Evolutionary conservation across 768 basidiomycete genomes (phyloP).

Genomic region (Gautieria morchelliformis): DNA sequence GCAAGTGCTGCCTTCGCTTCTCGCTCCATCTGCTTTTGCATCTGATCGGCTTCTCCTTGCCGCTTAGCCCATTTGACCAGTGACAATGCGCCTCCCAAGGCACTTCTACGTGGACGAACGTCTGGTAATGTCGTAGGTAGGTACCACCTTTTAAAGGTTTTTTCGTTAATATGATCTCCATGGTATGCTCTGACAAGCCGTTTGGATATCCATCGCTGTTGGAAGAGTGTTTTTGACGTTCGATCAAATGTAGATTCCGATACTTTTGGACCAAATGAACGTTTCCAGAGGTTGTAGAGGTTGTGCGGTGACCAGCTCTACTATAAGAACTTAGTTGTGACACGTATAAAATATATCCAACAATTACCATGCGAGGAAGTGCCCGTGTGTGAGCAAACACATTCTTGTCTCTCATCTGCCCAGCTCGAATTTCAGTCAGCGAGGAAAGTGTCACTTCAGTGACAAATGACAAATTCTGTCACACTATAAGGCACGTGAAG

Average conservation of each 20-base stretch:
- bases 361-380: constrained; percentile 69
- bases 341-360: not conserved
- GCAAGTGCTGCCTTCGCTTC: constrained; percentile 58
- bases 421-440: no score
- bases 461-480: no score
- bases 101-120: constrained; percentile 53
- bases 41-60: constrained; percentile 29
- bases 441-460: no score
- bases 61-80: constrained; percentile 49
- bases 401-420: constrained; percentile 37
- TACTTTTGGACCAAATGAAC: constrained; percentile 44
- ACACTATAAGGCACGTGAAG: no score
- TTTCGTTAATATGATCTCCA: constrained; percentile 88
- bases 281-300: constrained; percentile 81
- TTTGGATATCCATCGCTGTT: constrained; percentile 87
- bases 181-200: constrained; percentile 87
- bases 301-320: constrained; percentile 88
- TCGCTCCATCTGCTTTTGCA: constrained; percentile 39
- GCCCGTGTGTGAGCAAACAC: constrained; percentile 38
- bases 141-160: constrained; percentile 92
- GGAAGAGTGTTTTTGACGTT: constrained; percentile 61
- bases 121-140: constrained; percentile 81
- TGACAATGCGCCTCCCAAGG: constrained; percentile 31
- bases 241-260: constrained; percentile 50
- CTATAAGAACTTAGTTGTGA: not conserved